These are phyloP conservation scores for Paramecium octaurelia DNA, from an alignment of 73 alveolate species.

Conservation along the genomic window DNA sequence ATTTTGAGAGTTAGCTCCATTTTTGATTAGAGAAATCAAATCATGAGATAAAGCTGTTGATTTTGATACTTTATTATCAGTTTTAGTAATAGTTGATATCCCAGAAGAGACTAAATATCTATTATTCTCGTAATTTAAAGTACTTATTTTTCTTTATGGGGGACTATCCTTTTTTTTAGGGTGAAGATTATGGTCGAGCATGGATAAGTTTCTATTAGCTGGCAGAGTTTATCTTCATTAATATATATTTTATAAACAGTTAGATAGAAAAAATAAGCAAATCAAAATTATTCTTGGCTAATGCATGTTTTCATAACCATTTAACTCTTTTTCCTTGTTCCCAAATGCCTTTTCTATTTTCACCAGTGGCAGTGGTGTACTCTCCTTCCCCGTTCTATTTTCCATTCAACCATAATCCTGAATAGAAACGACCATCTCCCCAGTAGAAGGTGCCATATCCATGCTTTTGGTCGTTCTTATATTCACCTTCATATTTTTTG, in stretches of 20 bases:
- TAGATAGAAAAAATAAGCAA: background rate
- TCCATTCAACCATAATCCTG: constrained; percentile 57
- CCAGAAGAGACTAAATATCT: constrained; percentile 29
- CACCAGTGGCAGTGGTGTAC: constrained; percentile 66
- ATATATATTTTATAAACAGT: background rate
- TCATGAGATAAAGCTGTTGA: background rate
- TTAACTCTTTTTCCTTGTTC: constrained; percentile 67
- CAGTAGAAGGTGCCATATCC: constrained; percentile 76
- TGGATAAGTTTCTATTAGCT: background rate
- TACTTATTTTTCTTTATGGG: background rate
- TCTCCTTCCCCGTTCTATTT: constrained; percentile 63
- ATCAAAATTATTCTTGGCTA: background rate
- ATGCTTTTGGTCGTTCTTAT: constrained; percentile 64
- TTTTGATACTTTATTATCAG: background rate
- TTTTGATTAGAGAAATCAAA: background rate
- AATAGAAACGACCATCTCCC: constrained; percentile 71
- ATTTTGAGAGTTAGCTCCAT: background rate
- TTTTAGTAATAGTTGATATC: background rate
- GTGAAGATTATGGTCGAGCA: constrained; percentile 1
- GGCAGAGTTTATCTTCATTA: constrained; percentile 23
- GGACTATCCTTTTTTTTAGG: background rate
- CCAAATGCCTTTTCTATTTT: constrained; percentile 65
- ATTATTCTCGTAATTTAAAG: background rate
- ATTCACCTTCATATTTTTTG: constrained; percentile 63
- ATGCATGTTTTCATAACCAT: constrained; percentile 50